These are phyloP conservation scores for Trichoderma polysporum DNA, from an alignment of 2,329 filamentous ascomycete genomes.

Conservation along the genomic window DNA sequence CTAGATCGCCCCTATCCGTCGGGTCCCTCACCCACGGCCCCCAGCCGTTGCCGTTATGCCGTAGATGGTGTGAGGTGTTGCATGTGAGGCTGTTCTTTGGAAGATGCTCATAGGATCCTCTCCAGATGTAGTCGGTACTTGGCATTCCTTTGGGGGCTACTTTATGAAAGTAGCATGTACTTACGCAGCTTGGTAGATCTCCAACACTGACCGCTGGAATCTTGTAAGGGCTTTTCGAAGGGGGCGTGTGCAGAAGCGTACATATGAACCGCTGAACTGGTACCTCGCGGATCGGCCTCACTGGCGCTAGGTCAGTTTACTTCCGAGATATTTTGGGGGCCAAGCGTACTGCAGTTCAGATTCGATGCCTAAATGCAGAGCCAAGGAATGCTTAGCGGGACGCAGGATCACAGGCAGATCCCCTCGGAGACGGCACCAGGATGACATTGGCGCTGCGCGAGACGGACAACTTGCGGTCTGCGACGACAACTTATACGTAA, in stretches of 20 bases:
- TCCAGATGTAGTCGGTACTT: slow-evolving; percentile 9
- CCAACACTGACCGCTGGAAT: not conserved
- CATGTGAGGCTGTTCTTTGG: not conserved
- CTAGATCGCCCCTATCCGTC: not conserved
- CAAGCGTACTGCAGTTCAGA: not conserved
- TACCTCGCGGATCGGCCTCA: not conserved
- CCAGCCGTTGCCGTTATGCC: slow-evolving; percentile 19
- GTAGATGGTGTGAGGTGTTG: slow-evolving; percentile 17
- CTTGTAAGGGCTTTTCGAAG: not conserved
- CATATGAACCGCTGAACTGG: not conserved
- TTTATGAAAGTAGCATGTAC: not conserved
- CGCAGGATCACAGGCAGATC: not conserved
- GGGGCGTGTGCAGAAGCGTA: slow-evolving; percentile 1
- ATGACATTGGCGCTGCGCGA: not conserved
- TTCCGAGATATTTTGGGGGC: not conserved
- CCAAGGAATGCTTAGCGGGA: not conserved
- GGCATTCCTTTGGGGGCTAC: not conserved
- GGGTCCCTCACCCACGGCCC: not conserved
- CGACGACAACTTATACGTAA: not conserved
- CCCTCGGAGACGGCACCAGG: not conserved
- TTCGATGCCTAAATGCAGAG: not conserved
- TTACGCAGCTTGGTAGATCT: not conserved
- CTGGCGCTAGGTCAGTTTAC: not conserved
- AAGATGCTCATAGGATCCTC: not conserved
- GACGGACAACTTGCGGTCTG: not conserved